A percentile compares a stretch with the other conserved stretches of the same genome.
These are phyloP conservation scores for Forsythia suspensa DNA, from an alignment of 257 asterid species.

Conservation along the genomic window DNA sequence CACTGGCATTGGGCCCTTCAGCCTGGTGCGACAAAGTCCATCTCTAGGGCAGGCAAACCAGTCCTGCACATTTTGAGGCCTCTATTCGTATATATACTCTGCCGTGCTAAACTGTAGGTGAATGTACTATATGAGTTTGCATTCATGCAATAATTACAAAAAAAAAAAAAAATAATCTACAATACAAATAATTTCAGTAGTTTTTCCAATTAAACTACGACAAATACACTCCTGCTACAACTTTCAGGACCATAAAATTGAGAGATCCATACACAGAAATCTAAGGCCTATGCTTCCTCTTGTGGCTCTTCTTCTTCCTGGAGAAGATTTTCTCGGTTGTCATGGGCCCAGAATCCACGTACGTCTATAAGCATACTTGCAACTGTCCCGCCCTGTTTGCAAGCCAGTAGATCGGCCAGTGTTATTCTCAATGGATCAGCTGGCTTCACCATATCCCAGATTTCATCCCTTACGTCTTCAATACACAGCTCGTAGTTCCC, in stretches of 20 bases:
- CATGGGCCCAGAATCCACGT: slow-evolving; percentile 99
- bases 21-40: too few species aligned
- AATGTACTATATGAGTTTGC: not conserved
- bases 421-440: slow-evolving; percentile 72
- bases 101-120: not conserved
- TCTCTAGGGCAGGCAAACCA: too few species aligned
- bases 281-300: slow-evolving; percentile 61
- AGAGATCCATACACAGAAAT: not conserved
- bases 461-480: slow-evolving; percentile 98
- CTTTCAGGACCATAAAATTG: not conserved
- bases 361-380: slow-evolving; percentile 99
- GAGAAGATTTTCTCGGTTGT: slow-evolving; percentile 94
- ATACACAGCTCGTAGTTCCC: slow-evolving; percentile 96
- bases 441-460: slow-evolving; percentile 99
- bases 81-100: not conserved
- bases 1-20: too few species aligned
- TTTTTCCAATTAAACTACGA: not conserved
- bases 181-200: not conserved
- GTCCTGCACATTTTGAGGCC: too few species aligned
- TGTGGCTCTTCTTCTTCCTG: slow-evolving; percentile 99
- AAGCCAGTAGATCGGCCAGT: slow-evolving; percentile 74
- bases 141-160: not conserved
- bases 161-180: not conserved
- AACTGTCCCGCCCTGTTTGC: slow-evolving; percentile 98
- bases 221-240: not conserved